These are phyloP conservation scores for Meyerozyma elateridarum DNA, from an alignment of 1,139 yeast species.

Conservation along the genomic window DNA sequence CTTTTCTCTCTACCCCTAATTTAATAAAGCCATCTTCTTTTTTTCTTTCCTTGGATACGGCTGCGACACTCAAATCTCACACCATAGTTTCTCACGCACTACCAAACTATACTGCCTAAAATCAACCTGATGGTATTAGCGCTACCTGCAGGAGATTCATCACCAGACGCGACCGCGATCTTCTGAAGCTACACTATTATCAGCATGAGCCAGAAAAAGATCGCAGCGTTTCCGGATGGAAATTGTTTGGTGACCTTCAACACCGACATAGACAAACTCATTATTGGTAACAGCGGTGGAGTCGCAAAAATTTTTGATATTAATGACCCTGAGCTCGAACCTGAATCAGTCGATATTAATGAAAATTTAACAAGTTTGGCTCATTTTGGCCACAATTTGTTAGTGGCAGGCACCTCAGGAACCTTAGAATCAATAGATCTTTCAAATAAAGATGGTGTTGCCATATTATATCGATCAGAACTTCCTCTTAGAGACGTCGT, in stretches of 20 bases:
- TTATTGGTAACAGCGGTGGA: conserved; percentile 49
- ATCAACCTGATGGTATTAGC: no score
- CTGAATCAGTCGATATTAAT: conserved; percentile 47
- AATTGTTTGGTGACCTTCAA: conserved; percentile 41
- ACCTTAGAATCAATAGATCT: conserved; percentile 28
- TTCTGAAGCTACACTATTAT: no score
- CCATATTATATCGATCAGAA: conserved; percentile 39
- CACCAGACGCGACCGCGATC: no score
- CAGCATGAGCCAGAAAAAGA: conserved; percentile 16
- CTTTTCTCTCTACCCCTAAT: no score
- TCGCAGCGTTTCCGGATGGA: conserved; percentile 44
- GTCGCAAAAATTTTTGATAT: conserved; percentile 46
- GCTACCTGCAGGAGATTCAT: no score
- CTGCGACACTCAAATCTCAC: no score
- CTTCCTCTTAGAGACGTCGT: conserved; percentile 63
- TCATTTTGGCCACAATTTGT: conserved; percentile 17
- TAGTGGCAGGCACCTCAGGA: conserved; percentile 34
- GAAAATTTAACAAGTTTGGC: conserved; percentile 37
- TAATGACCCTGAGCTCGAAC: conserved; percentile 47
- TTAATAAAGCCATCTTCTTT: no score
- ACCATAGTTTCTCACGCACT: no score
- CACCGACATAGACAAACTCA: conserved; percentile 27
- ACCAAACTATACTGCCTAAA: no score
- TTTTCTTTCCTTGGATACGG: no score
- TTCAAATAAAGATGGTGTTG: conserved; percentile 16